phyloP scores from a whole-genome alignment of 169 alveolate genomes.

The Pseudocohnilembus persalinus region DNA sequence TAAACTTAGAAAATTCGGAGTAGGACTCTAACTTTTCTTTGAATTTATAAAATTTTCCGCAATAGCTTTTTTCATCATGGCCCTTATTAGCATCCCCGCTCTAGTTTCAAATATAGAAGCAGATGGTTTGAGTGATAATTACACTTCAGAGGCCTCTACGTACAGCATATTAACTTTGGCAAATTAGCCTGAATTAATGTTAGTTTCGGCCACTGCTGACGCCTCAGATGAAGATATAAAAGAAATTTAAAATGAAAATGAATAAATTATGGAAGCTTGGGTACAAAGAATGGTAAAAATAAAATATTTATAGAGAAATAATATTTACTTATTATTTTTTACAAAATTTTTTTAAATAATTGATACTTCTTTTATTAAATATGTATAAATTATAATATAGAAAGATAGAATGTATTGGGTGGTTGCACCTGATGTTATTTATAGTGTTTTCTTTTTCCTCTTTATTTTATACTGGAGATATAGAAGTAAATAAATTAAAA shows the following conservation, averaged over 20 bases:
- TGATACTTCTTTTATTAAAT: too few relatives aligned
- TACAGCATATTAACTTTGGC: background rate
- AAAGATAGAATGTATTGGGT: background rate
- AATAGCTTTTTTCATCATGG: background rate
- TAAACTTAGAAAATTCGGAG: background rate
- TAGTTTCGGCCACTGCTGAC: background rate
- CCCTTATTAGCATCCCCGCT: background rate
- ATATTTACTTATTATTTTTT: too few relatives aligned
- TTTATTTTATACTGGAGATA: background rate
- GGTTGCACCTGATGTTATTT: conserved; percentile 6
- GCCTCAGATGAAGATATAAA: background rate
- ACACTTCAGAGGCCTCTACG: background rate
- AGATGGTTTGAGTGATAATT: background rate
- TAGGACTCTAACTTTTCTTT: background rate
- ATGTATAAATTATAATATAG: too few relatives aligned
- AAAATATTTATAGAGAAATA: too few relatives aligned
- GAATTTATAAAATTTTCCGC: background rate
- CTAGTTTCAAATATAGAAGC: background rate
- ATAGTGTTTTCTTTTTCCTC: background rate
- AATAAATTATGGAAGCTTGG: background rate
- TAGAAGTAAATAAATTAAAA: background rate
- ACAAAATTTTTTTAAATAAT: too few relatives aligned
- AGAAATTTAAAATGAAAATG: background rate
- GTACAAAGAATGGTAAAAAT: background rate
- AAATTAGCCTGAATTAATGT: background rate